These are phyloP conservation scores for Teratosphaeria gauchensis DNA, from an alignment of 2,329 filamentous ascomycete species.

Conservation along the genomic window DNA sequence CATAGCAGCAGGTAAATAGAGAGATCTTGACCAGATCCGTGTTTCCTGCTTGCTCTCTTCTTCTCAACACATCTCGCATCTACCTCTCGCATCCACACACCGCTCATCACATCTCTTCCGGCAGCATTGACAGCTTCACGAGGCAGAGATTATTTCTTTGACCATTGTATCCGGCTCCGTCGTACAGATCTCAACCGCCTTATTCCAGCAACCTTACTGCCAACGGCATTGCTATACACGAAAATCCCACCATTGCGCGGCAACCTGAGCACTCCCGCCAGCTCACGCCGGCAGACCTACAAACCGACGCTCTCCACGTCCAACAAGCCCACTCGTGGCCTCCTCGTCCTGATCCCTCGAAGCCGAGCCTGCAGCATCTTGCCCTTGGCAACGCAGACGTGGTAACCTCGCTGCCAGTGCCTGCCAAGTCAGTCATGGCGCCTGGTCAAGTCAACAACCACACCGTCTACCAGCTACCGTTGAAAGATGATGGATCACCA, in stretches of 20 bases:
- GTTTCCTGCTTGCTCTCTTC: not conserved
- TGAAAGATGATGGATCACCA: constrained; percentile 89
- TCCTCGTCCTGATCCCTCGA: not conserved
- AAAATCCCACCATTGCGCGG: not conserved
- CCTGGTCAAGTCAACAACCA: constrained; percentile 28
- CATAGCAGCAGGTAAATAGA: not conserved
- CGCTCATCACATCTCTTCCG: not conserved
- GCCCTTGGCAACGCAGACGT: not conserved
- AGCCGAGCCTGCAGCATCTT: not conserved
- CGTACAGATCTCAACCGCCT: not conserved
- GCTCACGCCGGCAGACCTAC: not conserved
- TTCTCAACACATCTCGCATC: not conserved
- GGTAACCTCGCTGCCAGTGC: not conserved
- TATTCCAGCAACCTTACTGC: not conserved
- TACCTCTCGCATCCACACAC: not conserved
- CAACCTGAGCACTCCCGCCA: not conserved
- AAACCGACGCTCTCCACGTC: not conserved
- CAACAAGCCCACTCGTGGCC: constrained; percentile 1
- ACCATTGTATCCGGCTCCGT: not conserved
- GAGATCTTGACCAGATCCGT: not conserved
- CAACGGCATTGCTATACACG: not conserved
- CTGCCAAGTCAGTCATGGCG: constrained; percentile 20
- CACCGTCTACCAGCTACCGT: constrained; percentile 69
- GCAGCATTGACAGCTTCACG: not conserved
- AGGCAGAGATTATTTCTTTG: not conserved